Base-by-base conservation (phyloP, 129 eudicot genomes). In the Smallanthus sonchifolius region DNA sequence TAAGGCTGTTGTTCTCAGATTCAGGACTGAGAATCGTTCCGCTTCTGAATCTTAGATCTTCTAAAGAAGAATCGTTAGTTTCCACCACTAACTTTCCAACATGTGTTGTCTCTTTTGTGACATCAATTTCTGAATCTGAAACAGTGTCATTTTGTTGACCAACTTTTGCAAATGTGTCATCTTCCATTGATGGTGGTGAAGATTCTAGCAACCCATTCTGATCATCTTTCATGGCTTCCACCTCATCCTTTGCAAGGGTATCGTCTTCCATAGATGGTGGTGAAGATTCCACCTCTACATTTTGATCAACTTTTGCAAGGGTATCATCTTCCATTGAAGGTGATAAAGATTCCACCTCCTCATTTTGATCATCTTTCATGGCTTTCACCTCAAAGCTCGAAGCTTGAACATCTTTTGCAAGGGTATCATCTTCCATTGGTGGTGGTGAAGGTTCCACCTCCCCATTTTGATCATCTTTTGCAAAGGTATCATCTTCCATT, bases 21-120 rank as follows among this genome's bases (percentile, higher is more conserved):
- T 67, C 85, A 54, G 83, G 68, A 24, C 74, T 79, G 10, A 84
- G 52, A 30, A 73, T 75, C 0, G 47, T 85, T 52, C 88, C 90
- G 73, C 86, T 81, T 63, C 43, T 79, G 77, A 85, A 85, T 69
- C 28, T 67, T 47, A 81, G 65, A 68, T 81, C 79, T 2, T 40
- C 74, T 3, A 75, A 32, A 36, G 85, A 77, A 65, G 19, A 30
- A 45, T 79, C 73, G 3, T 66, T 38, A 42, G 69, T 79, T 65
- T 82, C 83, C 51, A 73, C 74, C 30, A 10, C 52, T 7, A 67
- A 64, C 73, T 38, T 61, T 67, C 70, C 69, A 45, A 57, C 19
- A 11, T 47, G 71, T 56, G 36, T 28, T 4, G 54, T 28, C 66
- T 68, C 70, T 4, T 37, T 38, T 49, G 30, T 70, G 43, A 28